Conservation (phyloP, 2,329 filamentous ascomycete genomes). For the Trichoderma gracile region DNA sequence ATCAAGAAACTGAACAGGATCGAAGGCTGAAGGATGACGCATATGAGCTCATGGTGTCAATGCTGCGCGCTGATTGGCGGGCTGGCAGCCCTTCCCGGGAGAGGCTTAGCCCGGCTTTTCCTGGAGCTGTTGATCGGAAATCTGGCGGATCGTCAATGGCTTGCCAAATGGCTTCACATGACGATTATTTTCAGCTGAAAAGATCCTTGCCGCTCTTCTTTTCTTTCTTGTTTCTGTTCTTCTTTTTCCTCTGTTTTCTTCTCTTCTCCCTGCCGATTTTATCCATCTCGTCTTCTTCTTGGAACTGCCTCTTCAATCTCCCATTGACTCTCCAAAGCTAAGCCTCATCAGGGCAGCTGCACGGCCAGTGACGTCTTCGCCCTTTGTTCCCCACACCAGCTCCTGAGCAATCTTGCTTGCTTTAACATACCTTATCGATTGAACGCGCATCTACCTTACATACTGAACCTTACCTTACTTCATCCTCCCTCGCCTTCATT, state of each 20-base stretch:
- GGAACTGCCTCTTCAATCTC: too few species aligned
- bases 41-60: slow-evolving; percentile 17
- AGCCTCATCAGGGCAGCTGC: not conserved
- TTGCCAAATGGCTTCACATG: slow-evolving; percentile 1
- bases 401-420: slow-evolving; percentile 21
- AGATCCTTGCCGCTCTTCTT: not conserved
- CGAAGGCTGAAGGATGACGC: not conserved
- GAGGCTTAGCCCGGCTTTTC: slow-evolving; percentile 11
- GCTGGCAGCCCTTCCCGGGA: not conserved
- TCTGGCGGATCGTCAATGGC: slow-evolving; percentile 8
- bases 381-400: slow-evolving; percentile 23
- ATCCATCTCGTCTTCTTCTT: not conserved
- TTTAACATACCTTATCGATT: not conserved
- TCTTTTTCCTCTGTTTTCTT: not conserved
- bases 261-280: not conserved
- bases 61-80: slow-evolving; percentile 15
- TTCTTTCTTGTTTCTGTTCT: not conserved
- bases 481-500: not conserved
- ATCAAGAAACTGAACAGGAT: not conserved
- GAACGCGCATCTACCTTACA: not conserved
- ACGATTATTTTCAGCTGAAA: not conserved
- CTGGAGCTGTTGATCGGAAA: not conserved
- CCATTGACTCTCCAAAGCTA: not conserved
- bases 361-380: slow-evolving; percentile 23
- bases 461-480: not conserved